Percentiles rank a stretch among this genome's conserved stretches.
Conservation (phyloP, 2,329 filamentous ascomycete genomes). For the Plectosphaerella plurivora region DNA sequence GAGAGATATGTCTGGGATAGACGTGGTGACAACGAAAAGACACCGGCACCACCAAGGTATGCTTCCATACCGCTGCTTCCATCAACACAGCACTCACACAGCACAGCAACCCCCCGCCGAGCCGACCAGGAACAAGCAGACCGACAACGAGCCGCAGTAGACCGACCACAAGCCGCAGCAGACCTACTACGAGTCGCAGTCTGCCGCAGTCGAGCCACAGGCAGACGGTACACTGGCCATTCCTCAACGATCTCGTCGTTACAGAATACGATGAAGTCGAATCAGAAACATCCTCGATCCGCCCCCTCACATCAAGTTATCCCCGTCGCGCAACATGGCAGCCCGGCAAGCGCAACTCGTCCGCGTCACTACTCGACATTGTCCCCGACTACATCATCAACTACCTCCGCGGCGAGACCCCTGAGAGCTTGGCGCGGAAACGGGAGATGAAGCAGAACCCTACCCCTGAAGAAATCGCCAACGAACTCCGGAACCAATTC, state of each 20-base stretch:
- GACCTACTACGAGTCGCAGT: background rate
- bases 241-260: slow-evolving; percentile 6
- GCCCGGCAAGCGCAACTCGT: slow-evolving; percentile 10
- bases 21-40: background rate
- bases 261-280: slow-evolving; percentile 8
- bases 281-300: slow-evolving; percentile 8
- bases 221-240: slow-evolving; percentile 14
- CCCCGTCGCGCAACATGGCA: slow-evolving; percentile 12
- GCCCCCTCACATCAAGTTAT: slow-evolving; percentile 5
- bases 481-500: slow-evolving; percentile 1
- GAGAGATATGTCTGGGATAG: background rate
- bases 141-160: background rate
- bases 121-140: slow-evolving; percentile 2
- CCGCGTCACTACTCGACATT: slow-evolving; percentile 20
- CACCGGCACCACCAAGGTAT: background rate
- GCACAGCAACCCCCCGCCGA: background rate
- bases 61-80: background rate
- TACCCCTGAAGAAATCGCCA: slow-evolving; percentile 21
- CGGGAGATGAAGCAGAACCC: slow-evolving; percentile 28
- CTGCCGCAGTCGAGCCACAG: slow-evolving; percentile 9
- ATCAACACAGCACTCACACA: background rate
- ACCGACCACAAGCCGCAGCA: slow-evolving; percentile 1
- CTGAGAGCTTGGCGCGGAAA: slow-evolving; percentile 44
- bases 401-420: slow-evolving; percentile 51
- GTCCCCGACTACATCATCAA: slow-evolving; percentile 53